These are phyloP conservation scores for Heliosperma pusillum DNA, from an alignment of 148 eudicot species.

Conservation along the genomic window DNA sequence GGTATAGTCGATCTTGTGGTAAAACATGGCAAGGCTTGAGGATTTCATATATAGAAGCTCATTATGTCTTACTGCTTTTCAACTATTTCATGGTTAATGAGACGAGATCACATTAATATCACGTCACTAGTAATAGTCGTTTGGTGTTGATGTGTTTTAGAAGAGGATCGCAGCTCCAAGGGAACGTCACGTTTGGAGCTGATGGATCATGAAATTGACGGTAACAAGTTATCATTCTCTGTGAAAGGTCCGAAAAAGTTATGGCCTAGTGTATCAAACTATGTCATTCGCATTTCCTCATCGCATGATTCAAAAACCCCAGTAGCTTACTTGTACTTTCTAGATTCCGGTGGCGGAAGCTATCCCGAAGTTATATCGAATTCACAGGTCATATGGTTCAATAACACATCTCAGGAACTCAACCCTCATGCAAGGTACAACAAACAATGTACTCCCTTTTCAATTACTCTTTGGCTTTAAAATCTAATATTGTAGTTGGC, in stretches of 20 bases:
- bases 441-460: not conserved
- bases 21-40: too few relatives aligned
- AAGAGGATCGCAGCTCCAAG: constrained; percentile 53
- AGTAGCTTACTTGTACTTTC: constrained; percentile 61
- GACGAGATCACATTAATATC: not conserved
- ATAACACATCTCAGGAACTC: constrained; percentile 47
- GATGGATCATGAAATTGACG: constrained; percentile 52
- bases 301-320: constrained; percentile 37
- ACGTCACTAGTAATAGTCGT: not conserved
- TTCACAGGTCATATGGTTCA: constrained; percentile 75
- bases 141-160: constrained; percentile 18
- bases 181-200: constrained; percentile 69
- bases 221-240: constrained; percentile 46
- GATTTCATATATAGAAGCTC: too few relatives aligned
- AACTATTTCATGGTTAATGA: not conserved
- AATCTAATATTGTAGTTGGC: not conserved
- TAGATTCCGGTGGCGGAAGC: constrained; percentile 98
- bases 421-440: constrained; percentile 68
- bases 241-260: constrained; percentile 53
- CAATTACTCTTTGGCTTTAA: not conserved
- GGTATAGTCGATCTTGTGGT: too few relatives aligned
- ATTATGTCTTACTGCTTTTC: not conserved
- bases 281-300: constrained; percentile 57
- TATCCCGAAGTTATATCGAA: constrained; percentile 81
- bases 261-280: constrained; percentile 91